Evolutionary conservation across 2,329 filamentous ascomycete species (phyloP), one percentile per base, ranked within the genome.

Genomic region (Pseudogymnoascus sp.): DNA sequence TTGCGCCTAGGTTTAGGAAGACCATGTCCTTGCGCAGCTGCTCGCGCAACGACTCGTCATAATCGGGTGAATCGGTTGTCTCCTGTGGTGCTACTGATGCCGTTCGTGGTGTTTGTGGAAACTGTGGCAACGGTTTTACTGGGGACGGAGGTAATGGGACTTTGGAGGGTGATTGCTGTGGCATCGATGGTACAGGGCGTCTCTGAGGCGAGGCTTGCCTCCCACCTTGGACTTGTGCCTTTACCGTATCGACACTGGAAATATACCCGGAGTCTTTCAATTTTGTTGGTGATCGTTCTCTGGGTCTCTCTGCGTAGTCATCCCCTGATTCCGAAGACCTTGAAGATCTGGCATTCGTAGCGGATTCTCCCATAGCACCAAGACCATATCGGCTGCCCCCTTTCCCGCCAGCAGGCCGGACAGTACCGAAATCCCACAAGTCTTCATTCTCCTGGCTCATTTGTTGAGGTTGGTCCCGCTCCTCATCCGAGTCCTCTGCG

Each of bases 341-440:
- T 11, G 84, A 78, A 35, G 84, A 82, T 64, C 92, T 84, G 16
- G 89, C 85, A 73, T 96, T 96, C 16, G 89, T 87, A 11, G 88
- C 89, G 33, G 89, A 88, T 65, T 93, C 90, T 68, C 90, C 92
- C 86, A 96, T 86, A 0, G 86, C 81, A 68, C 89, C 82, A 59
- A 90, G 78, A 2, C 88, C 88, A 0, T 82, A 81, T 56, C 85
- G 78, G 53, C 84, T 72, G 31, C 81, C 82, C 65, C 87, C 86
- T 28, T 85, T 82, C 62, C 88, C 85, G 33, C 83, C 84, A n/a
- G 88, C 87, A 5, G 96, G 87, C 63, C 93, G 84, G 61, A 99
- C 91, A 0, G 95, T 99, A 46, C 95, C 95, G 78, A 99, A 99
- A 75, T 99, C 95, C 95, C 95, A 99, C 73, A 98, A 85, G 74